Conservation (phyloP, 2,329 filamentous ascomycete species). For the Clarireedia hainanense region DNA sequence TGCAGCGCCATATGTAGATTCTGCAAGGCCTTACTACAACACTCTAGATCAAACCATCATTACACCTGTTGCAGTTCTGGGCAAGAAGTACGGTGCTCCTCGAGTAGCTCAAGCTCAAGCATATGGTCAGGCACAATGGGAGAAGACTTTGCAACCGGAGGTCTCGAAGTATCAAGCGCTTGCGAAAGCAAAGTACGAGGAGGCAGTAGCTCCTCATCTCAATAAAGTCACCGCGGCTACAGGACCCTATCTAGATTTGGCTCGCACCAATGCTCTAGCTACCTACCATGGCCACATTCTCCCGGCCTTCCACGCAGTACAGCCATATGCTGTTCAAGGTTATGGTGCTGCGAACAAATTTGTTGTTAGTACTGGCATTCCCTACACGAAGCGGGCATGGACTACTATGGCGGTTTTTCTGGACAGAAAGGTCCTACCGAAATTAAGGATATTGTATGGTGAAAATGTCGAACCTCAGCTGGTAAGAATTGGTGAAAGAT, state of each 20-base stretch:
- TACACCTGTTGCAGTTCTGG: constrained; percentile 57
- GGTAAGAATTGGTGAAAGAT: constrained; percentile 79
- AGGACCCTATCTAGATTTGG: constrained; percentile 65
- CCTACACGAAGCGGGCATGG: constrained; percentile 64
- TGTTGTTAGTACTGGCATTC: constrained; percentile 61
- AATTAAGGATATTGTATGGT: constrained; percentile 69
- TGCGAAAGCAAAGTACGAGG: constrained; percentile 59
- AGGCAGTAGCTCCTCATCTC: constrained; percentile 66
- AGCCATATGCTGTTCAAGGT: constrained; percentile 64
- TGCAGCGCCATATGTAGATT: constrained; percentile 72
- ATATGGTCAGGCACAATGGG: constrained; percentile 68
- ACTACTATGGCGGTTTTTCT: constrained; percentile 63
- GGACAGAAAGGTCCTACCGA: constrained; percentile 72
- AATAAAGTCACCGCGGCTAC: constrained; percentile 48
- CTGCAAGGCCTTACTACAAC: constrained; percentile 67
- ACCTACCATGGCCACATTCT: constrained; percentile 66
- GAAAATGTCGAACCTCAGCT: constrained; percentile 95
- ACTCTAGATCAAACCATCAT: constrained; percentile 56
- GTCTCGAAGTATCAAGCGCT: constrained; percentile 56
- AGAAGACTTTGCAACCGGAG: constrained; percentile 68
- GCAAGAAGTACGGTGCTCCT: constrained; percentile 68
- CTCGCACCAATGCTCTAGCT: constrained; percentile 53
- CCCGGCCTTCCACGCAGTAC: constrained; percentile 65
- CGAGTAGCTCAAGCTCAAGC: constrained; percentile 58
- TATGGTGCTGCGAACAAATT: constrained; percentile 62